Base-by-base conservation (phyloP, 495 filamentous ascomycete genomes). In the Symbiotaphrina buchneri region DNA sequence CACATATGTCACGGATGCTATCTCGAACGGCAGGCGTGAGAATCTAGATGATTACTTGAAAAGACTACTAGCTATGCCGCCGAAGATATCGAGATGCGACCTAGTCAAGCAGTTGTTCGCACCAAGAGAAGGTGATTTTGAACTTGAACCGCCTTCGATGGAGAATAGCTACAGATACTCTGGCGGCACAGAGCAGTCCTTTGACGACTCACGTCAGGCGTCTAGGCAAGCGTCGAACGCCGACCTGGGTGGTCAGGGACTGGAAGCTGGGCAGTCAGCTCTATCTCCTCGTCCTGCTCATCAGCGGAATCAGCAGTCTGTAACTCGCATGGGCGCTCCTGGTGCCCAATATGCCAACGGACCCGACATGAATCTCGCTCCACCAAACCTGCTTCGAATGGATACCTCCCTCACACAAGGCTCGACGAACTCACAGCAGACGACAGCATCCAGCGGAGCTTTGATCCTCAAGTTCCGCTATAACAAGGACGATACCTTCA, bases 11-110 rank as follows among this genome's bases (percentile, higher is more conserved):
- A 97, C 90, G 10, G 90, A 94, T 46, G 79, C 79, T 5, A 94
- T 97, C 42, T 91, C 83, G 22, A 82, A 92, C 39, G 87, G 82
- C 19, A 71, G 87, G 29, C 71, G 83, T 28, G 74, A 81, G 40
- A 91, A 84, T 47, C 58, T 97, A 8, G 83, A 97, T 45, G 74
- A 83, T 34, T 97, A 97, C 39, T 79, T 97, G 41, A 84, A 84
- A 51, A 82, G 83, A 38, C 65, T 97, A 5, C 56, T 97, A 2
- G 61, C 68, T 19, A 74, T 94, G 51, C 72, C 81, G 5, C 53
- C 68, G 3, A 75, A 94, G 43, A 94, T 97, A 32, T 63, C 81
- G 3, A 67, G 65, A 32, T 83, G 79, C 47, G 65, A 62, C 22
- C 53, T 95, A 11, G 82, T 95, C 10, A 82, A 76, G 41, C 65